Percentiles rank a stretch among this genome's conserved stretches.
These are phyloP conservation scores for Aspergillus oerlinghausenensis DNA, from an alignment of 2,329 filamentous ascomycete species.

Conservation along the genomic window DNA sequence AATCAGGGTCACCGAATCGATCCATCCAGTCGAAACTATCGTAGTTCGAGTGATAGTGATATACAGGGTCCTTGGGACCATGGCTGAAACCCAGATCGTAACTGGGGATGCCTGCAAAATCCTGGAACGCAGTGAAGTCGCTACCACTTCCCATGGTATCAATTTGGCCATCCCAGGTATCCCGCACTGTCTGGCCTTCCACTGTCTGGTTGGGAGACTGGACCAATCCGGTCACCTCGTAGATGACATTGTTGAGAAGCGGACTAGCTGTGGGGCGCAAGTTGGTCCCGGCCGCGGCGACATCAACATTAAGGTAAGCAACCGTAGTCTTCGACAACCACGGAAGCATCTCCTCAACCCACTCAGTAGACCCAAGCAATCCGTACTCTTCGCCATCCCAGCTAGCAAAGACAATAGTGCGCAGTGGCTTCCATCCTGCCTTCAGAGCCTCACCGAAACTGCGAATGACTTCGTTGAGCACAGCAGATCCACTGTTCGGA, in stretches of 20 bases:
- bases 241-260: constrained; percentile 67
- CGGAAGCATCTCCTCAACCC: constrained; percentile 83
- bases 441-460: constrained; percentile 68
- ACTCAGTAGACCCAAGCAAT: constrained; percentile 81
- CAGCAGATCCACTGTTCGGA: constrained; percentile 76
- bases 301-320: constrained; percentile 83
- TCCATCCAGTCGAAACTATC: constrained; percentile 84
- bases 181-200: constrained; percentile 63
- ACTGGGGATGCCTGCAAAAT: constrained; percentile 63
- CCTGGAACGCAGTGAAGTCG: constrained; percentile 71
- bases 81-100: constrained; percentile 59
- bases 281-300: constrained; percentile 61
- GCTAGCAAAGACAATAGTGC: constrained; percentile 87
- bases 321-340: constrained; percentile 72
- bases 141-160: constrained; percentile 66
- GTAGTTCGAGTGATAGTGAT: constrained; percentile 81
- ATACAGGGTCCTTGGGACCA: constrained; percentile 45
- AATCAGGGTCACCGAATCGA: constrained; percentile 63
- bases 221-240: constrained; percentile 60
- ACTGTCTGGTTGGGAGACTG: constrained; percentile 70
- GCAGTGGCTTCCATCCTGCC: constrained; percentile 75
- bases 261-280: constrained; percentile 67
- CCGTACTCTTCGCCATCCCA: constrained; percentile 86
- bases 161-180: constrained; percentile 62
- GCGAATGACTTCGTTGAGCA: constrained; percentile 72